Evolutionary conservation across 345 rosid genomes (phyloP).

Genomic region (Moringa oleifera): DNA sequence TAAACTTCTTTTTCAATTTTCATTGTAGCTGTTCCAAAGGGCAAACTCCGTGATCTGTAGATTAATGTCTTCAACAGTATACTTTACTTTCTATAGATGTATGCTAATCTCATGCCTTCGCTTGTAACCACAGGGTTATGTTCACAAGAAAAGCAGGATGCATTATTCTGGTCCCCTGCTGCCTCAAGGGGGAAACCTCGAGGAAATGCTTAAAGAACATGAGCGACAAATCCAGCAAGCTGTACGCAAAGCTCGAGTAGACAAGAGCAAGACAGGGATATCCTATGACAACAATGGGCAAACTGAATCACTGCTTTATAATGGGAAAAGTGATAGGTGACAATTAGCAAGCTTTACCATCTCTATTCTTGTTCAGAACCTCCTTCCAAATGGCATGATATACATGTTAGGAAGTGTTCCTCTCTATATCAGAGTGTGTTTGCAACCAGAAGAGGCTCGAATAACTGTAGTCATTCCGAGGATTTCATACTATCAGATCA

Average conservation of each 20-base stretch:
- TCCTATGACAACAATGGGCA: slow-evolving; percentile 20
- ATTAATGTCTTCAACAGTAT: neutral
- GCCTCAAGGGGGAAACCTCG: slow-evolving; percentile 60
- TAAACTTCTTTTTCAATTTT: slow-evolving; percentile 8
- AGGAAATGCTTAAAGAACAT: slow-evolving; percentile 87
- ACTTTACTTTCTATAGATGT: neutral
- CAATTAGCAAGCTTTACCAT: slow-evolving; percentile 1
- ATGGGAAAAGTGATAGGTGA: slow-evolving; percentile 34
- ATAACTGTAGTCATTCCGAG: neutral
- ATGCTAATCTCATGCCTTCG: slow-evolving; percentile 10
- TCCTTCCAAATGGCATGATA: slow-evolving; percentile 5
- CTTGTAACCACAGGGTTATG: slow-evolving; percentile 30
- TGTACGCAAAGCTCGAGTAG: slow-evolving; percentile 65
- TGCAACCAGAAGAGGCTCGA: slow-evolving; percentile 1
- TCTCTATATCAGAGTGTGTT: slow-evolving; percentile 6
- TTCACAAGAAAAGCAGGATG: slow-evolving; percentile 35
- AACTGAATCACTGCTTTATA: slow-evolving; percentile 30
- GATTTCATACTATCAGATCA: neutral
- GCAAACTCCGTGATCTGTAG: neutral
- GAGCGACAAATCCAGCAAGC: slow-evolving; percentile 78
- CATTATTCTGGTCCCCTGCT: slow-evolving; percentile 74
- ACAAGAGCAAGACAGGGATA: slow-evolving; percentile 39
- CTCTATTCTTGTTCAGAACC: slow-evolving; percentile 1
- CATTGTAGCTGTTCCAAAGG: too few relatives aligned
- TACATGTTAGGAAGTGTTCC: neutral